These are phyloP conservation scores for Chalaropsis ovoidea DNA, from an alignment of 2,329 filamentous ascomycete genomes.

Conservation along the genomic window DNA sequence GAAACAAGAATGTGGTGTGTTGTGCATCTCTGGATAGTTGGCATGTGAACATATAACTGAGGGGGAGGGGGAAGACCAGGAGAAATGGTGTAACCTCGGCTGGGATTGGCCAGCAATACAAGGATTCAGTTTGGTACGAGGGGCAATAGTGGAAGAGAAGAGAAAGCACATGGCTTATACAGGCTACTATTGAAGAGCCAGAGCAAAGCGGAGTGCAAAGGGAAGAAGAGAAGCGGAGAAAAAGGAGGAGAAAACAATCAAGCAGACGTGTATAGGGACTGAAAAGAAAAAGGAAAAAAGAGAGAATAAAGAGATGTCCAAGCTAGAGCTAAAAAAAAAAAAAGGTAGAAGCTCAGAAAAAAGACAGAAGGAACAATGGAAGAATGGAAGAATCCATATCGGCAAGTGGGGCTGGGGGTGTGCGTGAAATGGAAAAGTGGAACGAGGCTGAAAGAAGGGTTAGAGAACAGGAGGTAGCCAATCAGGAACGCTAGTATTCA, in stretches of 20 bases:
- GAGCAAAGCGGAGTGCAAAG: not conserved
- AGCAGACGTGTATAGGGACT: not conserved
- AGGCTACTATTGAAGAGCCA: not conserved
- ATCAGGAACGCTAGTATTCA: conserved; percentile 5
- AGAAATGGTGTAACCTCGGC: not conserved
- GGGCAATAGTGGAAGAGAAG: not conserved
- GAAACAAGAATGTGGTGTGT: not conserved
- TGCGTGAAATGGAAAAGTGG: not conserved
- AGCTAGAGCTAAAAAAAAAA: not conserved
- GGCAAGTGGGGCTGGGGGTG: not conserved
- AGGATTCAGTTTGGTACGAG: not conserved
- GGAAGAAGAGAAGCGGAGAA: not conserved
- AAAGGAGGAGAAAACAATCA: not conserved
- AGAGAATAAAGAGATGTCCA: not conserved
- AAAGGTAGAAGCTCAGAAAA: not conserved
- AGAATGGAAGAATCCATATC: conserved; percentile 6
- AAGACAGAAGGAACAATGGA: conserved; percentile 9
- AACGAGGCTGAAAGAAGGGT: conserved; percentile 21
- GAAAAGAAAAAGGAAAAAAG: not conserved
- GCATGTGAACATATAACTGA: not conserved
- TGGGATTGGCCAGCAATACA: not conserved
- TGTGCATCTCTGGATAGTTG: not conserved
- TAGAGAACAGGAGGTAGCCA: conserved; percentile 14
- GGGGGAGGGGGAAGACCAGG: not conserved
- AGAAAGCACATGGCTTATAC: not conserved